A percentile compares a stretch with the other conserved stretches of the same genome.
phyloP scores from a whole-genome alignment of 306 rosid genomes.

The Leucaena leucocephala region DNA sequence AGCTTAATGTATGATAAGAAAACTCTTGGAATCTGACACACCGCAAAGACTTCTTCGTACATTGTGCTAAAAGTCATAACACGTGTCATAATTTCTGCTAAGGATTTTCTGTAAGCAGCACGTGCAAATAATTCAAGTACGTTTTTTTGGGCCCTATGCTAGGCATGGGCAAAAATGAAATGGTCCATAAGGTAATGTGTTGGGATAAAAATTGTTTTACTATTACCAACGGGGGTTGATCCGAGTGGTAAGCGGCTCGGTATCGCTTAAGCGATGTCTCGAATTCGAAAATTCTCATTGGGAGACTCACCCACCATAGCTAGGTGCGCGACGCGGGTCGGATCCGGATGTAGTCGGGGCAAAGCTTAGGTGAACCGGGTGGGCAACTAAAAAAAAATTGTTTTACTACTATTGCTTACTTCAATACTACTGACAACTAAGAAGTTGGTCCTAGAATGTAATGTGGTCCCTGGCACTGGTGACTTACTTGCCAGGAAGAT shows the following conservation, averaged over 20 bases:
- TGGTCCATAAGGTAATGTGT: too few relatives aligned
- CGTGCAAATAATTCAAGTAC: slow-evolving; percentile 14
- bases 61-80: slow-evolving; percentile 25
- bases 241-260: too few relatives aligned
- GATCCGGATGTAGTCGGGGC: too few relatives aligned
- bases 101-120: slow-evolving; percentile 24
- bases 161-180: too few relatives aligned
- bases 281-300: too few relatives aligned
- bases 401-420: not conserved
- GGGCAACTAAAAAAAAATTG: too few relatives aligned
- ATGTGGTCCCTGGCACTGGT: not conserved
- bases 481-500: not conserved
- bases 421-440: not conserved
- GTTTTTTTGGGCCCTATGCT: slow-evolving; percentile 9
- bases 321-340: too few relatives aligned
- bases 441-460: slow-evolving; percentile 10
- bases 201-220: not conserved
- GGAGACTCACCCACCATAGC: too few relatives aligned
- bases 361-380: too few relatives aligned
- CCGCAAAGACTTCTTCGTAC: slow-evolving; percentile 1
- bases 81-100: slow-evolving; percentile 13
- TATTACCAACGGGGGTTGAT: too few relatives aligned
- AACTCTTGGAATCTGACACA: slow-evolving; percentile 18
- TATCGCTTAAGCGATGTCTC: too few relatives aligned
- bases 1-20: slow-evolving; percentile 26